Base-by-base conservation (phyloP, 2,329 filamentous ascomycete genomes). In the Venturiaceae sp. region DNA sequence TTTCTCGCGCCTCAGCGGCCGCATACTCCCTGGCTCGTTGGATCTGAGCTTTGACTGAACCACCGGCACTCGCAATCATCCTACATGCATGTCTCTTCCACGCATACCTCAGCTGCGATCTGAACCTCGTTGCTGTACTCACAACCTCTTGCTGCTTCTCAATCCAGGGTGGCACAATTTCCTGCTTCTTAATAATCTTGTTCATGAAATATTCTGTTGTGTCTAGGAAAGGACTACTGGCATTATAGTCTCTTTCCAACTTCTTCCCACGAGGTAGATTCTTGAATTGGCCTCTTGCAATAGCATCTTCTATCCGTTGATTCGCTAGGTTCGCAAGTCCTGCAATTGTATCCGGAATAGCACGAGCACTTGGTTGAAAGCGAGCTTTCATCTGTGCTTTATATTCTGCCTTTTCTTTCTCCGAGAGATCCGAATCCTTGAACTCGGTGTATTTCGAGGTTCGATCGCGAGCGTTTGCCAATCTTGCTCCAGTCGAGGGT, bases 171-270 rank as follows among this genome's bases (percentile, higher is more conserved):
- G 94, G 94, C 0, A 95, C 90, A 60, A 97, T 89, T 21, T 96
- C 92, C 72, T 99, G 94, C 60, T 88, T 87, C 74, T 96, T 89
- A 62, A 99, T 96, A 77, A 97, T 96, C 74, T 95, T 94, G 74
- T 99, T 97, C 87, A 97, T 87, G 66, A 97, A 89, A 70, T 96
- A 96, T 72, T 97, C 92, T 0, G 94, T 97, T 0, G 92, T 97
- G 68, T 97, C 90, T 59, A 97, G 83, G 67, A 95, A 97, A 0
- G 94, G 91, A 64, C 87, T 95, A 64, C 86, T 87, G 1, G 89
- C 88, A 63, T 89, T 85, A 55, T 88, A 77, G 64, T 97, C 92
- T n/a, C 87, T 77, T 69, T 92, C 83, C n/a, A 92, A 79, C 5
- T 84, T 85, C 64, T 87, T 87, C 0, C 92, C 92, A 2, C 92